Conservation (phyloP, 331 rosid genomes). For the Quercus lobata region DNA sequence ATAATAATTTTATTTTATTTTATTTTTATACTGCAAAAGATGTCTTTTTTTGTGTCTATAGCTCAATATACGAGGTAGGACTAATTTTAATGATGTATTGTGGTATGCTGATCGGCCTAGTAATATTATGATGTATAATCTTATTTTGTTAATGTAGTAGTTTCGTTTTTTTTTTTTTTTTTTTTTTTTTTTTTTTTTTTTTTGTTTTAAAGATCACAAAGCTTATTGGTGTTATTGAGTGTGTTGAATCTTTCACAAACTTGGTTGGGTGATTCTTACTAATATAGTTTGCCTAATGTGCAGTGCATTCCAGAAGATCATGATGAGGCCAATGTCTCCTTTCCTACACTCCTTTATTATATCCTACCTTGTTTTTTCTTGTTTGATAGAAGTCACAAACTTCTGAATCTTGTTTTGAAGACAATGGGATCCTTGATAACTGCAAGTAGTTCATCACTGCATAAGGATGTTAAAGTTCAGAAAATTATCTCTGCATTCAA, state of each 20-base stretch:
- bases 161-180: background rate
- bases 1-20: background rate
- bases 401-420: constrained; percentile 52
- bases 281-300: constrained; percentile 2
- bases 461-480: constrained; percentile 38
- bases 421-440: constrained; percentile 47
- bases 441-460: constrained; percentile 25
- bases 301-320: constrained; percentile 50
- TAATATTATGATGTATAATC: background rate
- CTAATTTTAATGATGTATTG: background rate
- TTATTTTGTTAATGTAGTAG: background rate
- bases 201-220: background rate
- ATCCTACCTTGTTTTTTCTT: constrained; percentile 64
- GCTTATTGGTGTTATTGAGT: constrained; percentile 5
- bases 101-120: background rate
- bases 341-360: constrained; percentile 32
- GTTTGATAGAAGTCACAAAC: constrained; percentile 61
- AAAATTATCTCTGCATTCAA: constrained; percentile 38
- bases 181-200: background rate
- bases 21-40: too few relatives aligned
- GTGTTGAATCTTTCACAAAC: background rate
- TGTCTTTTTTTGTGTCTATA: background rate
- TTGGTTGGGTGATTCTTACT: background rate
- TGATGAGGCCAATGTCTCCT: constrained; percentile 19
- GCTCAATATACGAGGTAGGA: background rate